Conservation (phyloP, 1,284 basidiomycete species). For the Ceratobasidium sp. region DNA sequence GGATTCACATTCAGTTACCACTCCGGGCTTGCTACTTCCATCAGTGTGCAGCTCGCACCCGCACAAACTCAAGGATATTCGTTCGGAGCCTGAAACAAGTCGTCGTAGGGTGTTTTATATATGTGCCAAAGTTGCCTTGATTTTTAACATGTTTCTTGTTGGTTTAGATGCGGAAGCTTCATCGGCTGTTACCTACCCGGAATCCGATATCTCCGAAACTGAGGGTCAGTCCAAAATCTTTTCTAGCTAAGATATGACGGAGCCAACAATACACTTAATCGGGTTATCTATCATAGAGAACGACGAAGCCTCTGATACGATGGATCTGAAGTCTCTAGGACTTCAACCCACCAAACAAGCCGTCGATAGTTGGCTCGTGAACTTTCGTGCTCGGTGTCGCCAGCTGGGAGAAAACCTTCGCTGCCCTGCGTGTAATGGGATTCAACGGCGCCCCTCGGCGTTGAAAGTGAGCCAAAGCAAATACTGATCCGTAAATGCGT, state of each 20-base stretch:
- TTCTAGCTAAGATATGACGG: not conserved
- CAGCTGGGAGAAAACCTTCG: not conserved
- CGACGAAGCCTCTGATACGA: not conserved
- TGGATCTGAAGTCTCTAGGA: not conserved
- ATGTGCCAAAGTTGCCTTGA: too few species aligned
- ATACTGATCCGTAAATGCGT: too few species aligned
- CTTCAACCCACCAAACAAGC: not conserved
- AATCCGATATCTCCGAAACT: not conserved
- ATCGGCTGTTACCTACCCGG: not conserved
- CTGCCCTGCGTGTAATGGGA: not conserved
- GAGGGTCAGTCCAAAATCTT: not conserved
- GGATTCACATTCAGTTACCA: not conserved
- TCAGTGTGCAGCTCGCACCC: too few species aligned
- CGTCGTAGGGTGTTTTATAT: not conserved
- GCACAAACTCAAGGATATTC: not conserved
- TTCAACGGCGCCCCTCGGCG: conserved; percentile 9
- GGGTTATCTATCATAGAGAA: not conserved
- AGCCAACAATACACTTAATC: not conserved
- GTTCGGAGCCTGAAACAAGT: not conserved
- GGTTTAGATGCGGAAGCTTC: too few species aligned
- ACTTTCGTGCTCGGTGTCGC: not conserved
- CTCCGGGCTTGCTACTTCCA: not conserved
- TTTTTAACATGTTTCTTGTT: too few species aligned
- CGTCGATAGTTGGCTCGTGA: not conserved
- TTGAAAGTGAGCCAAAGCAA: not conserved